These are phyloP conservation scores for Neonectria neomacrospora DNA, from an alignment of 2,329 filamentous ascomycete genomes.

Conservation along the genomic window DNA sequence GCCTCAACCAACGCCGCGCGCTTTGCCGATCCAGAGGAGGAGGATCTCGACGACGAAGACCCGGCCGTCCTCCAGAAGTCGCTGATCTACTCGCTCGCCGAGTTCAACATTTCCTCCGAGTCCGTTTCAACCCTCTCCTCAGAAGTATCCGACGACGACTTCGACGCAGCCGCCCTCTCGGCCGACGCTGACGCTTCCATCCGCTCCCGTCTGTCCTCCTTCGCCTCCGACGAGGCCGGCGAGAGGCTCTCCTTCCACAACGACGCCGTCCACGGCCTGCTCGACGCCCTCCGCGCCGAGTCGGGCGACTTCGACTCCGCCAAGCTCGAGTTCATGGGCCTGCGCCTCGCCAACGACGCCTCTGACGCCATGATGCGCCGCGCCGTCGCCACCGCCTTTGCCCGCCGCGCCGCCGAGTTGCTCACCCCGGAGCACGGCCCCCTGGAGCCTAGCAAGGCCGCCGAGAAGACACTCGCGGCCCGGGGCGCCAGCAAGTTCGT, in stretches of 20 bases:
- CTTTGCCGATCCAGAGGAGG: conserved; percentile 59
- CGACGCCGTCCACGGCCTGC: conserved; percentile 87
- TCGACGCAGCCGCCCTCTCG: conserved; percentile 70
- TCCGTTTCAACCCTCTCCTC: conserved; percentile 72
- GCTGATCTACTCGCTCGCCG: conserved; percentile 65
- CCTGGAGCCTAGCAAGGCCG: conserved; percentile 72
- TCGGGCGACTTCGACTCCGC: conserved; percentile 81
- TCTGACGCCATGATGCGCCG: conserved; percentile 89
- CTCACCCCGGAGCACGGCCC: conserved; percentile 60
- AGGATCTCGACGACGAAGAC: conserved; percentile 62
- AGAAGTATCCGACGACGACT: conserved; percentile 72
- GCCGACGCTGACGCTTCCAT: conserved; percentile 56
- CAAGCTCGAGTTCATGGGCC: conserved; percentile 90
- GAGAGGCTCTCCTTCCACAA: conserved; percentile 74
- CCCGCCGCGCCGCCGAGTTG: conserved; percentile 81
- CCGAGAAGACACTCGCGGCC: conserved; percentile 68
- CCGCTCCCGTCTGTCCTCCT: conserved; percentile 74
- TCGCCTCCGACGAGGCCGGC: conserved; percentile 77
- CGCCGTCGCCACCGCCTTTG: conserved; percentile 86
- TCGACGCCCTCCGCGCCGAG: conserved; percentile 82
- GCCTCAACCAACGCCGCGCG: conserved; percentile 60
- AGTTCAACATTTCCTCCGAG: conserved; percentile 64
- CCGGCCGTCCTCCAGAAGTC: conserved; percentile 64
- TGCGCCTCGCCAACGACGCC: conserved; percentile 92
- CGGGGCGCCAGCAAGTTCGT: conserved; percentile 68